Base-by-base conservation (phyloP, 371 early-diverging fungal species). In the Coemansia linderi region DNA sequence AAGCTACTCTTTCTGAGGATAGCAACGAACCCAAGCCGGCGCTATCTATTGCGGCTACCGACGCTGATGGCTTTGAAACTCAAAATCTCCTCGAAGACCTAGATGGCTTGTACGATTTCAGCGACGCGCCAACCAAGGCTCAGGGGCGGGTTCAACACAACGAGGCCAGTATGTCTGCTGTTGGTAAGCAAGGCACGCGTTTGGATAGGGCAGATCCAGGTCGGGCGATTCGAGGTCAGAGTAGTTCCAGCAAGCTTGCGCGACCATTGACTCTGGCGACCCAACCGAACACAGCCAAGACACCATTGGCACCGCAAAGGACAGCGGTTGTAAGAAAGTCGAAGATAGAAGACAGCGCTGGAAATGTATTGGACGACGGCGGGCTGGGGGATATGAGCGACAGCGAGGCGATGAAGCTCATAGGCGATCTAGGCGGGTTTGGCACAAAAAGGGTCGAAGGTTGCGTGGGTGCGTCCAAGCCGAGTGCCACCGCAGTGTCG, bases 21-120 rank as follows among this genome's bases (percentile, higher is more conserved):
- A 44, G 44, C 9, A 19, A 44, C 7, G 44, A 19, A 19, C 19
- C 19, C 19, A 43, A 3, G 15, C 33, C 22, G 33, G n/a, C 22
- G 3, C 52, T 24, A 13, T 44, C 17, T 44, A 62, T 31, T 22
- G 33, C 36, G 17, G 46, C 48, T 6, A 36, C 19, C 19, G n/a
- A 44, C 44, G 8, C 44, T 44, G 75, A 71, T 3, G 75, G 71
- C 7, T 59, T 75, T 15, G 54, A 59, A 48, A 72, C 66, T 17
- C 75, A 75, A 9, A 64, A 61, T 6, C 63, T 75, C 19, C 63
- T 75, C 22, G 75, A 75, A n/a, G 72, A 72, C 22, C 60, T 75
- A 15, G 75, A 75, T 31, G 75, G 72, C n/a, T 67, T 75, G 9
- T 75, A 72, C 33, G 72, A 75, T 33, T 66, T 66, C 33, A 33